Evolutionary conservation across 176 grass and related monocot genomes (phyloP).

Genomic region (Tuctoria greenei): DNA sequence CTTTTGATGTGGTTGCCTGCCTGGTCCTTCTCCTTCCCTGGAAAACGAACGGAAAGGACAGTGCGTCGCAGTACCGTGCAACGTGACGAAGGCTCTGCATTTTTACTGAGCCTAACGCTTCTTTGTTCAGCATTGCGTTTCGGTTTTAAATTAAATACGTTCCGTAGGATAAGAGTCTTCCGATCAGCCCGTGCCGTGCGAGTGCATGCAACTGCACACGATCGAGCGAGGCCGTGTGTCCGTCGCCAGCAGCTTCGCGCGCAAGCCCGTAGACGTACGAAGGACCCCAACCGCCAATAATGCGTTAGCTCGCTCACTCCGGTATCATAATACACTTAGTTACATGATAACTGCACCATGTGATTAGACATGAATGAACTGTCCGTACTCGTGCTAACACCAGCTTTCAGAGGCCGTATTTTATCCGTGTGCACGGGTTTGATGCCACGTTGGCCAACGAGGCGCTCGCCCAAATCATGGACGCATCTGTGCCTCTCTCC

Average conservation of each 20-base stretch:
- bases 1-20: background rate
- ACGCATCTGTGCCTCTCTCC: conserved; percentile 24
- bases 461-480: conserved; percentile 18
- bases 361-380: conserved; percentile 38
- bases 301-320: conserved; percentile 33
- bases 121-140: too few species aligned
- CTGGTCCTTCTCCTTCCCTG: background rate
- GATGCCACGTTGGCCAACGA: conserved; percentile 51
- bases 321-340: conserved; percentile 10
- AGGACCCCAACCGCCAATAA: conserved; percentile 36
- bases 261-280: background rate
- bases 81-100: too few species aligned
- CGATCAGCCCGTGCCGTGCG: background rate
- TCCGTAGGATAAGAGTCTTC: too few species aligned
- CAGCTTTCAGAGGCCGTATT: background rate
- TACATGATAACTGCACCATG: background rate
- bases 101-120: too few species aligned
- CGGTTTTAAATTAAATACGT: background rate
- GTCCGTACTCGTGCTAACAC: conserved; percentile 37
- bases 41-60: background rate
- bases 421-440: conserved; percentile 19
- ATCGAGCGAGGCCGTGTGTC: too few species aligned
- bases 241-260: conserved; percentile 16
- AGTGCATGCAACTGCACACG: background rate
- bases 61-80: too few species aligned